These are phyloP conservation scores for Capronia americana DNA, from an alignment of 2,329 filamentous ascomycete species.

Conservation along the genomic window DNA sequence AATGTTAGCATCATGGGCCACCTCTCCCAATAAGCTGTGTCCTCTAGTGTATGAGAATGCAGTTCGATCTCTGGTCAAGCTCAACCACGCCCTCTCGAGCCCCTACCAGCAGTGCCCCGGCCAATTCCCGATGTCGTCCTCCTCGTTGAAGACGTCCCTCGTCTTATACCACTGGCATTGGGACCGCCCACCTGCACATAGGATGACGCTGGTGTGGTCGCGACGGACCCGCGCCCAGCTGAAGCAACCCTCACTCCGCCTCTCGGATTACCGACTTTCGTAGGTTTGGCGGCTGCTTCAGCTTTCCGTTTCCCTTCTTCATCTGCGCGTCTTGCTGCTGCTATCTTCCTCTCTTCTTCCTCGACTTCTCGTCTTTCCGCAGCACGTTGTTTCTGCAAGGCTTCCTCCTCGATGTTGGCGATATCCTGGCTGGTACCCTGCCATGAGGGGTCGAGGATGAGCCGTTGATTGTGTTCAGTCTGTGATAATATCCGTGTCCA, in stretches of 20 bases:
- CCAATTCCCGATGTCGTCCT: conserved; percentile 32
- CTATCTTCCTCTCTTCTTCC: conserved; percentile 77
- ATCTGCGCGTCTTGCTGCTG: conserved; percentile 62
- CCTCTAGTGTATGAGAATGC: not conserved
- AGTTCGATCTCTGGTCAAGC: not conserved
- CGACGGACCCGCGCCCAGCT: conserved; percentile 42
- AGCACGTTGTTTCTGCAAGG: conserved; percentile 73
- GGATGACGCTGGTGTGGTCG: conserved; percentile 27
- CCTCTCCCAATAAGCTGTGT: not conserved
- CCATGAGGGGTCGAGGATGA: conserved; percentile 88
- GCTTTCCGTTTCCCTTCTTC: conserved; percentile 53
- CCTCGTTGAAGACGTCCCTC: conserved; percentile 29
- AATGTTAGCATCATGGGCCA: not conserved
- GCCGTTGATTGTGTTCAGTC: conserved; percentile 93
- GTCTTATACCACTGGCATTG: conserved; percentile 24
- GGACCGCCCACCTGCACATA: conserved; percentile 35
- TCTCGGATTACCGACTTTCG: conserved; percentile 39
- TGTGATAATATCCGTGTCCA: conserved; percentile 97
- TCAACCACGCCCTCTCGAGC: conserved; percentile 30
- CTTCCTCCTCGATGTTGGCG: conserved; percentile 83
- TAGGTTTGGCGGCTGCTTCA: conserved; percentile 44
- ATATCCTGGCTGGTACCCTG: conserved; percentile 87
- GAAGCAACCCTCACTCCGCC: conserved; percentile 45
- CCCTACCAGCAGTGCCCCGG: conserved; percentile 27
- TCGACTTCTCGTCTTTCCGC: conserved; percentile 78